These are phyloP conservation scores for Asterionellopsis glacialis DNA, from an alignment of 108 stramenopile species.

Conservation along the genomic window DNA sequence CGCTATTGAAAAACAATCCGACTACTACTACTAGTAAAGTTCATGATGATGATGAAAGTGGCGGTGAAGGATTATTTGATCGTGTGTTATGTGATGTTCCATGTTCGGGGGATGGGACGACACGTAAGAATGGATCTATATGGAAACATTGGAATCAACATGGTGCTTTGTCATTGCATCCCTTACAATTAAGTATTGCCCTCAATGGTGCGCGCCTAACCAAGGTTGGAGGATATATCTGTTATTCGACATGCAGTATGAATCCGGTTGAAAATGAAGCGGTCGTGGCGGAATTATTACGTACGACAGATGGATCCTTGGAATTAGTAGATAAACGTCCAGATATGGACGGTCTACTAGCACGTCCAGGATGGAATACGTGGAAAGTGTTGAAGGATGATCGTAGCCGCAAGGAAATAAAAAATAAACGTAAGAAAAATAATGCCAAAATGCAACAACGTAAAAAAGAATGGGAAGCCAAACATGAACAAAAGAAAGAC, in stretches of 20 bases:
- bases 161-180: constrained; percentile 66
- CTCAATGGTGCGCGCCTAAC: constrained; percentile 79
- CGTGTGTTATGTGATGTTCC: constrained; percentile 97
- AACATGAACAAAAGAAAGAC: constrained; percentile 13
- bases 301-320: constrained; percentile 67
- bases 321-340: constrained; percentile 80
- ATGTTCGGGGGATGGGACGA: constrained; percentile 97
- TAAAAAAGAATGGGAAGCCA: constrained; percentile 39
- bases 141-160: constrained; percentile 81
- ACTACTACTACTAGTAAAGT: constrained; percentile 10
- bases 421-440: constrained; percentile 64
- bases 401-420: constrained; percentile 39
- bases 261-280: constrained; percentile 99
- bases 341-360: constrained; percentile 62
- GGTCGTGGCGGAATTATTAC: constrained; percentile 86
- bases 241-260: constrained; percentile 96
- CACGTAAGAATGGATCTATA: constrained; percentile 90
- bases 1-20: constrained; percentile 22
- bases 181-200: constrained; percentile 82
- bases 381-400: constrained; percentile 87
- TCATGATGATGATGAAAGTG: constrained; percentile 37
- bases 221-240: constrained; percentile 85
- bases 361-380: constrained; percentile 78
- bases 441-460: constrained; percentile 65
- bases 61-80: constrained; percentile 81